Conservation (phyloP, 2,329 filamentous ascomycete genomes). For the Colletotrichum higginsianum region DNA sequence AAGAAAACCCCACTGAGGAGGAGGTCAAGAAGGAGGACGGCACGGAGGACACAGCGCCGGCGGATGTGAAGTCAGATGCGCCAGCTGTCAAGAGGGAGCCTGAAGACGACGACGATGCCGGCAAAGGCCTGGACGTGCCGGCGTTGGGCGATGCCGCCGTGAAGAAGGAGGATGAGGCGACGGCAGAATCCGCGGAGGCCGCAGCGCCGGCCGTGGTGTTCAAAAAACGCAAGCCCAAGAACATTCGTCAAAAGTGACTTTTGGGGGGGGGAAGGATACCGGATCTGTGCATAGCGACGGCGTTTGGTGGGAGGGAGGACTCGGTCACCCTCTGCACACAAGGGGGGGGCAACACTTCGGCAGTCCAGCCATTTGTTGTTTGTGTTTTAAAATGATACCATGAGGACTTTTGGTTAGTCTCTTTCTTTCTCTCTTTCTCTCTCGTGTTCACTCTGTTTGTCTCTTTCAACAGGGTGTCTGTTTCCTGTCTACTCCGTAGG, state of each 20-base stretch:
- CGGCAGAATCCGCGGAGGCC: conserved; percentile 46
- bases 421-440: too few species aligned
- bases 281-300: conserved; percentile 28
- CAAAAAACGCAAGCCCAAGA: conserved; percentile 84
- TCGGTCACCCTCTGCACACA: too few species aligned
- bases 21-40: conserved; percentile 48
- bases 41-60: conserved; percentile 44
- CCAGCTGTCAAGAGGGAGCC: conserved; percentile 58
- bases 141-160: conserved; percentile 44
- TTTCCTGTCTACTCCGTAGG: too few species aligned
- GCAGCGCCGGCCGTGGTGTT: conserved; percentile 73
- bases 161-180: conserved; percentile 59
- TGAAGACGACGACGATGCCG: conserved; percentile 44
- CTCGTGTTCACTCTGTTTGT: too few species aligned
- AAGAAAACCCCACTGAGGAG: conserved; percentile 30
- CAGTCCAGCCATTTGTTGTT: too few species aligned
- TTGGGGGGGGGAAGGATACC: conserved; percentile 1
- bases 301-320: neutral
- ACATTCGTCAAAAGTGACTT: conserved; percentile 70
- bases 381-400: neutral
- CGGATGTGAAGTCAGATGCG: conserved; percentile 48
- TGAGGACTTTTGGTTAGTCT: neutral
- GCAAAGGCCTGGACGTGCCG: conserved; percentile 30
- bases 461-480: too few species aligned
- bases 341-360: neutral